These are phyloP conservation scores for Candida smagusa DNA, from an alignment of 1,139 yeast genomes.

Conservation along the genomic window DNA sequence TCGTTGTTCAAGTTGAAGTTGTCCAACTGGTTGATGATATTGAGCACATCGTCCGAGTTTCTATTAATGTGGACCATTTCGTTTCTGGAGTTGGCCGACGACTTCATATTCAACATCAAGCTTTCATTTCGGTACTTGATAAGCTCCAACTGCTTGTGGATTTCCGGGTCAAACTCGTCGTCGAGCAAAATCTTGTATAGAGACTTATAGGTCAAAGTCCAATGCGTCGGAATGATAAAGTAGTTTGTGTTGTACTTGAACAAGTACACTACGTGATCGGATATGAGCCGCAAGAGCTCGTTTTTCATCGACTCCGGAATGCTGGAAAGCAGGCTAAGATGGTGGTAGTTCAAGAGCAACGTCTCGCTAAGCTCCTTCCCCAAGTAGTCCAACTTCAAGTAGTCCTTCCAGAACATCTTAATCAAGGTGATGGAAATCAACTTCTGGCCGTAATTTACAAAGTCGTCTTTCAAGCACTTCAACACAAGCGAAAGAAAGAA, in stretches of 20 bases:
- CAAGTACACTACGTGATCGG: slow-evolving; percentile 40
- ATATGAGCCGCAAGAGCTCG: slow-evolving; percentile 23
- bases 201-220: slow-evolving; percentile 58
- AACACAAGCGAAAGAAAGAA: slow-evolving; percentile 63
- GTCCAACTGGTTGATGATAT: slow-evolving; percentile 34
- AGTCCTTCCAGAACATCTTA: slow-evolving; percentile 70
- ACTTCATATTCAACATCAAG: slow-evolving; percentile 49
- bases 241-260: slow-evolving; percentile 63
- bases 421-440: slow-evolving; percentile 51
- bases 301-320: slow-evolving; percentile 15
- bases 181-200: slow-evolving; percentile 28
- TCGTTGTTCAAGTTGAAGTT: slow-evolving; percentile 28
- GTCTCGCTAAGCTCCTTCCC: slow-evolving; percentile 61
- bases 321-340: slow-evolving; percentile 22
- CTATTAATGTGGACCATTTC: slow-evolving; percentile 22
- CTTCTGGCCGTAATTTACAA: slow-evolving; percentile 39
- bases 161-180: slow-evolving; percentile 21
- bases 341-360: slow-evolving; percentile 40
- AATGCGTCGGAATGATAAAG: slow-evolving; percentile 72
- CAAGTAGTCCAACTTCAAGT: slow-evolving; percentile 50
- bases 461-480: slow-evolving; percentile 50
- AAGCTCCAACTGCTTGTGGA: slow-evolving; percentile 49
- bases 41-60: slow-evolving; percentile 30
- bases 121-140: slow-evolving; percentile 71
- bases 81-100: slow-evolving; percentile 2